Evolutionary conservation across 495 filamentous ascomycete genomes (phyloP).

Genomic region (Penicillium chermesinum): DNA sequence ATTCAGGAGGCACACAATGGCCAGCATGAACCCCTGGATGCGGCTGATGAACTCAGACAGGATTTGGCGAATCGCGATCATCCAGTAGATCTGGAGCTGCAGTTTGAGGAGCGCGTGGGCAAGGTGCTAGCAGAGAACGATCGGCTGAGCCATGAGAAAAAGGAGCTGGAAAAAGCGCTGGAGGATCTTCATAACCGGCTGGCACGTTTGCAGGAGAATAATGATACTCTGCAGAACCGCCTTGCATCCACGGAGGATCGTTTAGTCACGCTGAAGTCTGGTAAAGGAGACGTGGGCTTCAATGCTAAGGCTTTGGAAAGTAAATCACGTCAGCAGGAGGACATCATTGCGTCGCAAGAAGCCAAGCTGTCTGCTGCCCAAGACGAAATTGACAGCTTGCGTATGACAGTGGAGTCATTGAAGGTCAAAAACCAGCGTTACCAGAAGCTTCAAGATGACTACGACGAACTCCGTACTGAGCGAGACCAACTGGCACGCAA

Average conservation of each 20-base stretch:
- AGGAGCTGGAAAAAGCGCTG: slow-evolving; percentile 46
- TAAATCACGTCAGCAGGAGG: slow-evolving; percentile 48
- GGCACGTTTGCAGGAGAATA: slow-evolving; percentile 53
- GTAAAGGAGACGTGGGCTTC: slow-evolving; percentile 40
- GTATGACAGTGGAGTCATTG: slow-evolving; percentile 38
- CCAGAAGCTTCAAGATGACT: slow-evolving; percentile 58
- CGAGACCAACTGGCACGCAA: slow-evolving; percentile 72
- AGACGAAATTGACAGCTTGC: slow-evolving; percentile 39
- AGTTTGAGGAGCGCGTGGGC: slow-evolving; percentile 51
- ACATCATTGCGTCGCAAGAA: slow-evolving; percentile 55
- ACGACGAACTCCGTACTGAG: slow-evolving; percentile 66
- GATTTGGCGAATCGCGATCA: slow-evolving; percentile 29
- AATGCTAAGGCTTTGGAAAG: slow-evolving; percentile 43
- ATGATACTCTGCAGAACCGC: slow-evolving; percentile 46
- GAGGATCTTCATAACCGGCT: slow-evolving; percentile 52
- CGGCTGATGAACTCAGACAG: slow-evolving; percentile 34
- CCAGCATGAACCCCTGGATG: slow-evolving; percentile 32
- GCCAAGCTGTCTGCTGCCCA: slow-evolving; percentile 45
- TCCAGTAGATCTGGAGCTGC: slow-evolving; percentile 45
- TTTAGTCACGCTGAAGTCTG: slow-evolving; percentile 39
- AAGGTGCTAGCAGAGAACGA: slow-evolving; percentile 47
- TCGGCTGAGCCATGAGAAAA: slow-evolving; percentile 47
- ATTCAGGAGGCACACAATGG: slow-evolving; percentile 46
- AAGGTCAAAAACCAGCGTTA: slow-evolving; percentile 43
- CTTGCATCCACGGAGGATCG: slow-evolving; percentile 45